These are phyloP conservation scores for Podospora anserina DNA, from an alignment of 495 filamentous ascomycete genomes.

Conservation along the genomic window DNA sequence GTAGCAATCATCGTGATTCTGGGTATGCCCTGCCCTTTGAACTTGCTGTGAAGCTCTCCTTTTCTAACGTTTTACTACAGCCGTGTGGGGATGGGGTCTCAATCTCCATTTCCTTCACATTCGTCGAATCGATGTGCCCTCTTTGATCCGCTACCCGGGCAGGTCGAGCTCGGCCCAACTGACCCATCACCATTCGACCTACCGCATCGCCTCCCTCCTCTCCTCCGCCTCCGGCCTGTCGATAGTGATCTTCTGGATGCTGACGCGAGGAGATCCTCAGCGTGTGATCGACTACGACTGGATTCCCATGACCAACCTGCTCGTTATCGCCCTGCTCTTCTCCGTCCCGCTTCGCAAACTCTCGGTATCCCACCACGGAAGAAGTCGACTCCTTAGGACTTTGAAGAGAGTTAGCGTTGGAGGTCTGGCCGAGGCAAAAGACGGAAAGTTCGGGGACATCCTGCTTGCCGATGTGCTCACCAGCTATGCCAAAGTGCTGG, in stretches of 20 bases:
- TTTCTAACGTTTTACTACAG: slow-evolving; percentile 42
- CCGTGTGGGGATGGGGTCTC: slow-evolving; percentile 85
- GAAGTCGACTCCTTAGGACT: slow-evolving; percentile 67
- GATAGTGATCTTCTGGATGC: slow-evolving; percentile 74
- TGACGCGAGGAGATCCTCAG: slow-evolving; percentile 64
- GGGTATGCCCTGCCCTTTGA: slow-evolving; percentile 50
- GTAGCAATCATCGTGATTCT: slow-evolving; percentile 75
- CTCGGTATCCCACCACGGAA: slow-evolving; percentile 65
- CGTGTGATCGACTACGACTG: slow-evolving; percentile 71
- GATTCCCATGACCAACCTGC: slow-evolving; percentile 76
- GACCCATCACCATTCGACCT: slow-evolving; percentile 74
- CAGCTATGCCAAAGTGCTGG: slow-evolving; percentile 87
- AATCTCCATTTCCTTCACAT: slow-evolving; percentile 79
- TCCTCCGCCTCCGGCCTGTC: slow-evolving; percentile 65
- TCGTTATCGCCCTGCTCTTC: slow-evolving; percentile 65
- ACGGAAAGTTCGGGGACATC: slow-evolving; percentile 91
- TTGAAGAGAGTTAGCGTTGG: slow-evolving; percentile 72
- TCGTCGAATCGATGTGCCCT: slow-evolving; percentile 74
- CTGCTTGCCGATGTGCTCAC: slow-evolving; percentile 93
- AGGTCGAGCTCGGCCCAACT: slow-evolving; percentile 61
- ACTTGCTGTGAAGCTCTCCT: not conserved
- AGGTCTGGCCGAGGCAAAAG: slow-evolving; percentile 71
- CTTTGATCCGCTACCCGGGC: slow-evolving; percentile 73
- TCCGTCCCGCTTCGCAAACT: slow-evolving; percentile 62
- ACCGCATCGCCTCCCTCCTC: slow-evolving; percentile 74